Conservation (phyloP, 164 flowering plant species). For the Nelumbo lutea region DNA sequence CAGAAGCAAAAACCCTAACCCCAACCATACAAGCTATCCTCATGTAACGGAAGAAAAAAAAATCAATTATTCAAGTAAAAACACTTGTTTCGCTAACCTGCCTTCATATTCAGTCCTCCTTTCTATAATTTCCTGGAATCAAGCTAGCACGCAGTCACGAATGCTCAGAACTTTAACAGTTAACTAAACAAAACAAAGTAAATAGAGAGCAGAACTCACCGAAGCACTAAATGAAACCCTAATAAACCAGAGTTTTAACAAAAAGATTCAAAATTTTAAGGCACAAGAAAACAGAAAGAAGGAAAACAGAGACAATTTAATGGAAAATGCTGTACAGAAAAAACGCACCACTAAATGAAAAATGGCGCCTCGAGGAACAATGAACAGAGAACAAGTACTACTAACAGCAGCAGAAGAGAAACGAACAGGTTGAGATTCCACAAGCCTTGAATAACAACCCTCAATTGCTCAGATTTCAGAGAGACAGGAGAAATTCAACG, state of each 20-base stretch:
- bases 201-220: background rate
- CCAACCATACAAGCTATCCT: background rate
- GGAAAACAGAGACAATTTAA: background rate
- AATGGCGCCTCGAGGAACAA: background rate
- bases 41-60: background rate
- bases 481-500: background rate
- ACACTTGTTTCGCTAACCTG: background rate
- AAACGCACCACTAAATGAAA: background rate
- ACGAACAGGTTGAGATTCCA: background rate
- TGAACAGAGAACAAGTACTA: background rate
- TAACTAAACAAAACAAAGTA: background rate
- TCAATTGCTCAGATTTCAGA: background rate
- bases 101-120: background rate
- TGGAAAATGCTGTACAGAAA: background rate
- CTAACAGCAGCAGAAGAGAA: background rate
- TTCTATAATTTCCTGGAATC: background rate
- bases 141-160: background rate
- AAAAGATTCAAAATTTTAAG: background rate
- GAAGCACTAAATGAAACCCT: background rate
- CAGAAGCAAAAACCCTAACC: background rate
- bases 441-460: background rate
- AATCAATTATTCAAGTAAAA: background rate
- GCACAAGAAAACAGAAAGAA: background rate
- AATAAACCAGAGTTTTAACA: background rate
- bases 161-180: background rate